These are phyloP conservation scores for Asterophora parasitica DNA, from an alignment of 768 basidiomycete genomes.

Conservation along the genomic window DNA sequence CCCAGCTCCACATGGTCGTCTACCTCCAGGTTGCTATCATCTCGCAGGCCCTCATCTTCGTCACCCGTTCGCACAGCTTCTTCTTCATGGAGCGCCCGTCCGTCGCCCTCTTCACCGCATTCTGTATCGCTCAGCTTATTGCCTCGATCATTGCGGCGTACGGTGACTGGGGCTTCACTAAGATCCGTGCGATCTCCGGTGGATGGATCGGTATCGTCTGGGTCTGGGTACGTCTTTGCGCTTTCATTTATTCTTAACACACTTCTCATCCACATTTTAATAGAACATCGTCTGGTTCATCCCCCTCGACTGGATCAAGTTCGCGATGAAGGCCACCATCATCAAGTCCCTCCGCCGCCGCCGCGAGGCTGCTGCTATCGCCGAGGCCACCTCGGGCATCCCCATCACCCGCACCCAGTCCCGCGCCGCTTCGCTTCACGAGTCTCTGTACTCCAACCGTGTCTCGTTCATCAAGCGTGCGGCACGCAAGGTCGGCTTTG, in stretches of 20 bases:
- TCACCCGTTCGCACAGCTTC: conserved; percentile 91
- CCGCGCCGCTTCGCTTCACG: conserved; percentile 84
- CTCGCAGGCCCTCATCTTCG: conserved; percentile 96
- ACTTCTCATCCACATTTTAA: conserved; percentile 14
- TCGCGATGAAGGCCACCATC: conserved; percentile 90
- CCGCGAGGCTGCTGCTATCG: conserved; percentile 39
- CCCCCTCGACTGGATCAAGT: conserved; percentile 94
- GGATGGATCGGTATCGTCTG: conserved; percentile 97
- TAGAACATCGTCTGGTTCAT: conserved; percentile 96
- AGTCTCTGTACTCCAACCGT: conserved; percentile 93
- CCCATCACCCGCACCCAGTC: conserved; percentile 85
- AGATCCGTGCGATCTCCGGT: conserved; percentile 74
- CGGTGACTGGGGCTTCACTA: conserved; percentile 92
- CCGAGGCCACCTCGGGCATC: conserved; percentile 47
- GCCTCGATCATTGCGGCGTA: conserved; percentile 95
- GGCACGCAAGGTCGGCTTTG: conserved; percentile 84
- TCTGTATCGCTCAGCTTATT: conserved; percentile 89
- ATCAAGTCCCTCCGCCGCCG: conserved; percentile 81
- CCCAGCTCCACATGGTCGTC: conserved; percentile 81
- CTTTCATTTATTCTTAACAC: background rate
- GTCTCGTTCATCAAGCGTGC: conserved; percentile 89
- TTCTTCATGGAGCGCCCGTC: conserved; percentile 98
- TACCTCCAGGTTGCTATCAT: conserved; percentile 98
- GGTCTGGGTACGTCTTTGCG: conserved; percentile 72
- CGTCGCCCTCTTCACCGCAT: conserved; percentile 80